phyloP scores from a whole-genome alignment of 345 rosid species.

The Alliaria petiolata region DNA sequence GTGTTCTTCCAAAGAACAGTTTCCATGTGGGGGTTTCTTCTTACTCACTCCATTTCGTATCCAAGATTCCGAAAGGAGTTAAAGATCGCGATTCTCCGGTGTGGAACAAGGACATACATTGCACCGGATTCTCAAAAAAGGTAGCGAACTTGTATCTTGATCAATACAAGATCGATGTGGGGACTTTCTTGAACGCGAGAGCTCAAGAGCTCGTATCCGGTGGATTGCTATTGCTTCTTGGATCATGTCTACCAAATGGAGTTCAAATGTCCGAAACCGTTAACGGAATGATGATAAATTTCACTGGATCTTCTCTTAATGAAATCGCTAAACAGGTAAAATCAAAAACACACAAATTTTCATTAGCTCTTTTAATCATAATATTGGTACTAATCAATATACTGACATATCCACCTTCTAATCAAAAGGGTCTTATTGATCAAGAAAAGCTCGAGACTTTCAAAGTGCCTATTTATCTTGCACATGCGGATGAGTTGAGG shows the following conservation, averaged over 20 bases:
- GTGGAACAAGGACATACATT: conserved; percentile 17
- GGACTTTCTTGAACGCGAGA: conserved; percentile 16
- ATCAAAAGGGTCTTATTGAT: background rate
- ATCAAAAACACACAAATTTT: background rate
- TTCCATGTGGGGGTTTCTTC: conserved; percentile 38
- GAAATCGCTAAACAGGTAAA: conserved; percentile 23
- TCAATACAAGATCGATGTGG: conserved; percentile 16
- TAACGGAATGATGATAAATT: conserved; percentile 15
- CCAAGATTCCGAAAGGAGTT: conserved; percentile 18
- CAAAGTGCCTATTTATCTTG: background rate
- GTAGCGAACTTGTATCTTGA: background rate
- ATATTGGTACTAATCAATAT: background rate
- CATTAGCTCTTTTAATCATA: background rate
- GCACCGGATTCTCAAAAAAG: conserved; percentile 1
- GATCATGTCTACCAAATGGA: conserved; percentile 18
- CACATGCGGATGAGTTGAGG: background rate
- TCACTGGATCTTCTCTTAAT: conserved; percentile 11
- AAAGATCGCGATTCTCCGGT: conserved; percentile 1
- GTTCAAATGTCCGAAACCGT: conserved; percentile 17
- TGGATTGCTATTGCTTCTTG: conserved; percentile 28
- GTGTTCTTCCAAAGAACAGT: conserved; percentile 39
- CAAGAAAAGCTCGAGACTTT: background rate
- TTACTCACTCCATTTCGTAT: conserved; percentile 39
- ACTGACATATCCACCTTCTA: background rate
- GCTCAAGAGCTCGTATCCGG: conserved; percentile 24